phyloP scores from a whole-genome alignment of 805 yeast genomes.

The Candida maltosa region DNA sequence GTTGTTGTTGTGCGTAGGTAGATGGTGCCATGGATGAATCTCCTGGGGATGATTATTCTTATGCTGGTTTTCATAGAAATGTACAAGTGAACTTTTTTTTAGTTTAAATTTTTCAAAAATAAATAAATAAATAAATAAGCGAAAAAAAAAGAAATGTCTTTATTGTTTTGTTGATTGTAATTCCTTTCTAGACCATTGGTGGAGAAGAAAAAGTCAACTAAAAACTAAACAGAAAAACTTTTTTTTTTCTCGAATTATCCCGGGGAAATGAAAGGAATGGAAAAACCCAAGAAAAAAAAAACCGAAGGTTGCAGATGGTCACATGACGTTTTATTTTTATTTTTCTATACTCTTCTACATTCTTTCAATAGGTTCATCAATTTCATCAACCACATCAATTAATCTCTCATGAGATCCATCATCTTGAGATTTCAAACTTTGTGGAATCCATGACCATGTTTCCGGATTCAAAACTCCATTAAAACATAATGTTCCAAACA shows the following conservation, averaged over 20 bases:
- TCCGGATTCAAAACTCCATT: constrained; percentile 65
- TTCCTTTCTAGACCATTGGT: too few relatives aligned
- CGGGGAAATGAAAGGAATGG: too few relatives aligned
- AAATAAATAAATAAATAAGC: not conserved
- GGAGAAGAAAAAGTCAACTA: too few relatives aligned
- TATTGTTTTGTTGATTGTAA: too few relatives aligned
- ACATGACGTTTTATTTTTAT: too few relatives aligned
- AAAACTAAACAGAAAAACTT: too few relatives aligned
- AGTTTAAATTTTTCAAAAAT: not conserved
- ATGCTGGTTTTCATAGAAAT: not conserved
- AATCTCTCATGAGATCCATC: constrained; percentile 12
- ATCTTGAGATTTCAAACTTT: constrained; percentile 9
- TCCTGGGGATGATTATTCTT: not conserved
- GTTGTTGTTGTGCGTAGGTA: too few relatives aligned
- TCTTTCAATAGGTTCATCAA: constrained; percentile 30
- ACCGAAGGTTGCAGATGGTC: too few relatives aligned
- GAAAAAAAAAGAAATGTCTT: too few relatives aligned
- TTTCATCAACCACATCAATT: constrained; percentile 23
- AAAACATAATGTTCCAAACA: constrained; percentile 70
- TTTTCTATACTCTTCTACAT: constrained; percentile 11
- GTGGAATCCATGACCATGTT: constrained; percentile 45
- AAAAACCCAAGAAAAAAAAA: too few relatives aligned
- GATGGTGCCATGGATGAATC: not conserved
- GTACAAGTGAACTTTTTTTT: too few relatives aligned
- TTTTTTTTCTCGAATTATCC: too few relatives aligned